Evolutionary conservation across 2,329 filamentous ascomycete genomes (phyloP).

Genomic region (Aspergillus sp.): DNA sequence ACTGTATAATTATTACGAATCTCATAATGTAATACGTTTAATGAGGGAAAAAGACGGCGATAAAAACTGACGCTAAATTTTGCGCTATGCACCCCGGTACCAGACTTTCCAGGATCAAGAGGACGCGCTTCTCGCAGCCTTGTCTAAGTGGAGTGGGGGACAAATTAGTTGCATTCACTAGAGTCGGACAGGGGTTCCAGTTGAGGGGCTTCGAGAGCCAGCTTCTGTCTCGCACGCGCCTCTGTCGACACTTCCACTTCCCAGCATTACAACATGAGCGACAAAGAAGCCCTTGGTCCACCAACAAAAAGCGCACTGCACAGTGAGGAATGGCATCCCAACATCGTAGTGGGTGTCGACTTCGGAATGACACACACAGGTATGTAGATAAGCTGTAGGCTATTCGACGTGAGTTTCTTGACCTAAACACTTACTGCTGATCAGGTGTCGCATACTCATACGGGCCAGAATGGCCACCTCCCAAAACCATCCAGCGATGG

Average conservation of each 20-base stretch:
- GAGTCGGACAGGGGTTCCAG: neutral
- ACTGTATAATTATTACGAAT: too few relatives aligned
- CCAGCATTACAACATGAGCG: neutral
- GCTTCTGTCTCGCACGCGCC: neutral
- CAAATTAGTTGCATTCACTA: neutral
- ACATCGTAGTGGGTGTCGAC: conserved; percentile 31
- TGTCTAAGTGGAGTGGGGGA: too few relatives aligned
- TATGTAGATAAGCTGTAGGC: conserved; percentile 5
- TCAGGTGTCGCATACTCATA: conserved; percentile 40
- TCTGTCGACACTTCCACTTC: too few relatives aligned
- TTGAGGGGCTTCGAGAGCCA: neutral
- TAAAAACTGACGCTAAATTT: too few relatives aligned
- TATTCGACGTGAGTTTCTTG: too few relatives aligned
- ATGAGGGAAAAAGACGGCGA: too few relatives aligned
- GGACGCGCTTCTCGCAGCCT: too few relatives aligned
- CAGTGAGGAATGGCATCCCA: conserved; percentile 24
- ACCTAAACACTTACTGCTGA: neutral
- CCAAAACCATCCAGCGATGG: conserved; percentile 40
- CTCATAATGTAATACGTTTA: too few relatives aligned
- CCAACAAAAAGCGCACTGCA: neutral
- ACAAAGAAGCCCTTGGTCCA: conserved; percentile 3
- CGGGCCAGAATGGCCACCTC: conserved; percentile 36
- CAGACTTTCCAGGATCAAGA: too few relatives aligned
- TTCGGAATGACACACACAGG: conserved; percentile 34
- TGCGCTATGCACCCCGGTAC: too few relatives aligned